Evolutionary conservation across 2,329 filamentous ascomycete genomes (phyloP).

Genomic region (Cladosporium sp.): DNA sequence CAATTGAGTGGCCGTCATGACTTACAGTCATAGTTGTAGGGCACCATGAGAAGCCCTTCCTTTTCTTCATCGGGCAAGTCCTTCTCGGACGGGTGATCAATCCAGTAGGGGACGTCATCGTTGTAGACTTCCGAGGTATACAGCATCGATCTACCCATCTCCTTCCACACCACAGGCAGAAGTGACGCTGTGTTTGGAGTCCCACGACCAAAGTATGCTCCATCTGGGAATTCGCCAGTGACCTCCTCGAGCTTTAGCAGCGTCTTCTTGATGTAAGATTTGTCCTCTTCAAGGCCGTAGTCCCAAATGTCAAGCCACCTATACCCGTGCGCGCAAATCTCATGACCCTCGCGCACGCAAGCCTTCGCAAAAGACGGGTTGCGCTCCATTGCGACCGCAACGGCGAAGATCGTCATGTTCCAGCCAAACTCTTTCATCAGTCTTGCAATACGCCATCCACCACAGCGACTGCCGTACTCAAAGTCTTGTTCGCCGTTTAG

Average conservation of each 20-base stretch:
- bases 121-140: slow-evolving; percentile 49
- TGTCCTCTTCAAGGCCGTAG: slow-evolving; percentile 41
- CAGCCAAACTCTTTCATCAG: slow-evolving; percentile 39
- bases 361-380: slow-evolving; percentile 37
- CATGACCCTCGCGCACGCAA: slow-evolving; percentile 36
- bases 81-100: slow-evolving; percentile 46
- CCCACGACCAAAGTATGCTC: slow-evolving; percentile 46
- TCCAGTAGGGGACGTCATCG: slow-evolving; percentile 52
- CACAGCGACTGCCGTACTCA: slow-evolving; percentile 32
- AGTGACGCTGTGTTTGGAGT: slow-evolving; percentile 42
- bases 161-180: slow-evolving; percentile 45
- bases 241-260: slow-evolving; percentile 36
- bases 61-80: slow-evolving; percentile 29
- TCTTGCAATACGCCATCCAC: slow-evolving; percentile 36
- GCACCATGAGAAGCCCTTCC: slow-evolving; percentile 35
- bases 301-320: slow-evolving; percentile 41
- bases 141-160: slow-evolving; percentile 43
- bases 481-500: slow-evolving; percentile 44
- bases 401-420: slow-evolving; percentile 39
- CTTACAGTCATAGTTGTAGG: slow-evolving; percentile 24
- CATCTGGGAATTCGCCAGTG: slow-evolving; percentile 42
- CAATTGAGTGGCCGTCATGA: slow-evolving; percentile 20
- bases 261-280: slow-evolving; percentile 41
- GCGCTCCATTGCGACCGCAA: slow-evolving; percentile 36
- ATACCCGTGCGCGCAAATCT: slow-evolving; percentile 38